Evolutionary conservation across 164 flowering plant genomes (phyloP).

Genomic region (Chimonanthus praecox): DNA sequence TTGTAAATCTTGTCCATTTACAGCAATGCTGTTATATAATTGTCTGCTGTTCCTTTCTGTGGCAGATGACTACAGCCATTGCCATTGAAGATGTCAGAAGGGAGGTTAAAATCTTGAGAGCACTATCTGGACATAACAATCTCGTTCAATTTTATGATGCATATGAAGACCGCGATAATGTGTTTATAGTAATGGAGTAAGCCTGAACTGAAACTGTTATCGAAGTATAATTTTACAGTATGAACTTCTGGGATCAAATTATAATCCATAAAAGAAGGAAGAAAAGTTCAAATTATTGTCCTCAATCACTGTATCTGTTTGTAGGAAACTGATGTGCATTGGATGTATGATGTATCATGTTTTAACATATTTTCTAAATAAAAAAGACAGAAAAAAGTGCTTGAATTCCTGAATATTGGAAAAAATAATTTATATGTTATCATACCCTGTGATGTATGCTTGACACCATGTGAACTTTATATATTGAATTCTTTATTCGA

Average conservation of each 20-base stretch:
- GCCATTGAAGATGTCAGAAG: conserved; percentile 93
- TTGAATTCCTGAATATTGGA: no score
- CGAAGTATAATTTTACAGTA: background rate
- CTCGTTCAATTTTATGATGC: conserved; percentile 84
- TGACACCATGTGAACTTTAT: no score
- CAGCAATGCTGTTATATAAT: background rate
- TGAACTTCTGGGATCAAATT: background rate
- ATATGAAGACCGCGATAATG: conserved; percentile 77
- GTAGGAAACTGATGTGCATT: no score
- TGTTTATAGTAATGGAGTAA: conserved; percentile 96
- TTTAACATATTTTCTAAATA: no score
- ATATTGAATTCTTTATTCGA: no score
- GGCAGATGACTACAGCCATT: conserved; percentile 94
- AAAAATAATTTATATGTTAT: no score
- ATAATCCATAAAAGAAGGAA: no score
- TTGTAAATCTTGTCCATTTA: background rate
- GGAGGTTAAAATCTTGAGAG: conserved; percentile 86
- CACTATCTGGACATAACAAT: conserved; percentile 73
- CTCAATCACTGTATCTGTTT: background rate
- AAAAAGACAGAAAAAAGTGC: no score
- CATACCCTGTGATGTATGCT: no score
- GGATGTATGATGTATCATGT: no score
- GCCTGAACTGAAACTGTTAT: conserved; percentile 17
- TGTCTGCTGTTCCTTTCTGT: conserved; percentile 1
- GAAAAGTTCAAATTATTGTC: background rate